These are phyloP conservation scores for Paramecium sexaurelia DNA, from an alignment of 73 alveolate species.

Conservation along the genomic window DNA sequence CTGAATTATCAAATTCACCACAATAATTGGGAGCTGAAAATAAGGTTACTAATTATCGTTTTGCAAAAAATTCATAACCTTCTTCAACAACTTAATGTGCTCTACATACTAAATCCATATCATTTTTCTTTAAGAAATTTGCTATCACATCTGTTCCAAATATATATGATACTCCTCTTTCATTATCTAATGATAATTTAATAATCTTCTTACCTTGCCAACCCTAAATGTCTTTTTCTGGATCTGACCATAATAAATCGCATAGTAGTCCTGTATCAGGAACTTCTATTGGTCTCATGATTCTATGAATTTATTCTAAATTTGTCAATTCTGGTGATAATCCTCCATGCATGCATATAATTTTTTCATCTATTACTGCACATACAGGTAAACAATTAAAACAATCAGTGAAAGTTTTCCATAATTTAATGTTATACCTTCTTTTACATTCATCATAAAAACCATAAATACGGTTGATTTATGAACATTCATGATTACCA, in stretches of 20 bases:
- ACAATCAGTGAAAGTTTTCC: conserved; percentile 88
- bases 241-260: conserved; percentile 89
- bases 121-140: conserved; percentile 84
- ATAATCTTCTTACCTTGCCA: conserved; percentile 68
- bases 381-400: conserved; percentile 91
- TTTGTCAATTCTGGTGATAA: conserved; percentile 87
- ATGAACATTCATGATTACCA: conserved; percentile 93
- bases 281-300: conserved; percentile 89
- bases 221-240: conserved; percentile 93
- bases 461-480: conserved; percentile 89
- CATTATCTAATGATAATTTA: conserved; percentile 65
- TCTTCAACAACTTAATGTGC: conserved; percentile 95
- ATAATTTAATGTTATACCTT: conserved; percentile 83
- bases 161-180: conserved; percentile 81
- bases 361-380: conserved; percentile 85
- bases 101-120: conserved; percentile 81
- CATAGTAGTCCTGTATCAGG: conserved; percentile 91
- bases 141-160: conserved; percentile 76
- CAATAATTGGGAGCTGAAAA: conserved; percentile 99
- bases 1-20: conserved; percentile 98
- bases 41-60: conserved; percentile 96
- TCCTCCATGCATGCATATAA: conserved; percentile 96
- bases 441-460: conserved; percentile 89
- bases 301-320: conserved; percentile 76
- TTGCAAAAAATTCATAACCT: conserved; percentile 99